phyloP scores from a whole-genome alignment of 306 rosid species.

The Castanea crenata region DNA sequence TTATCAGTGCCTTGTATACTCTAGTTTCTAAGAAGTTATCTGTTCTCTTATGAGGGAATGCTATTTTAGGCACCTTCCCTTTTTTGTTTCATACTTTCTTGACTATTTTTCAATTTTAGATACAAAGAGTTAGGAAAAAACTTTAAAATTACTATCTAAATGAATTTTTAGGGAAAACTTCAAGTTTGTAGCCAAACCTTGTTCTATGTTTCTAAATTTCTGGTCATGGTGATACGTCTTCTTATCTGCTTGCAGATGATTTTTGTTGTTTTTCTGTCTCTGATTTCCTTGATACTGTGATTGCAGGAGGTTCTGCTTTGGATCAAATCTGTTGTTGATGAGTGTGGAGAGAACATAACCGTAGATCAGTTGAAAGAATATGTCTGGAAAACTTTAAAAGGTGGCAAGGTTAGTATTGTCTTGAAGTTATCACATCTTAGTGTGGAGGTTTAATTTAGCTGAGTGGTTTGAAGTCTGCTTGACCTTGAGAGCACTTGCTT shows the following conservation, averaged over 20 bases:
- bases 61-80: too few species aligned
- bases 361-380: constrained; percentile 74
- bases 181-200: too few species aligned
- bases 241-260: not conserved
- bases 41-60: not conserved
- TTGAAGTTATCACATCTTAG: not conserved
- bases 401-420: constrained; percentile 67
- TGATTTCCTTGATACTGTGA: constrained; percentile 17
- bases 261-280: not conserved
- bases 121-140: too few species aligned
- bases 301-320: constrained; percentile 96
- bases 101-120: too few species aligned
- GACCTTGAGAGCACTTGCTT: not conserved
- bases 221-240: constrained; percentile 1
- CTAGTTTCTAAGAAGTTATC: not conserved
- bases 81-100: too few species aligned
- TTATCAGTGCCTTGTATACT: not conserved
- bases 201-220: not conserved
- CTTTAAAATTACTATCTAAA: too few species aligned
- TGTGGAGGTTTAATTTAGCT: not conserved
- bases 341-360: constrained; percentile 82
- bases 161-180: too few species aligned
- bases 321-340: constrained; percentile 85
- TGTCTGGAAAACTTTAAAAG: constrained; percentile 79
- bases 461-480: constrained; percentile 10